These are phyloP conservation scores for Hypomyces rosellus DNA, from an alignment of 2,329 filamentous ascomycete genomes.

Conservation along the genomic window DNA sequence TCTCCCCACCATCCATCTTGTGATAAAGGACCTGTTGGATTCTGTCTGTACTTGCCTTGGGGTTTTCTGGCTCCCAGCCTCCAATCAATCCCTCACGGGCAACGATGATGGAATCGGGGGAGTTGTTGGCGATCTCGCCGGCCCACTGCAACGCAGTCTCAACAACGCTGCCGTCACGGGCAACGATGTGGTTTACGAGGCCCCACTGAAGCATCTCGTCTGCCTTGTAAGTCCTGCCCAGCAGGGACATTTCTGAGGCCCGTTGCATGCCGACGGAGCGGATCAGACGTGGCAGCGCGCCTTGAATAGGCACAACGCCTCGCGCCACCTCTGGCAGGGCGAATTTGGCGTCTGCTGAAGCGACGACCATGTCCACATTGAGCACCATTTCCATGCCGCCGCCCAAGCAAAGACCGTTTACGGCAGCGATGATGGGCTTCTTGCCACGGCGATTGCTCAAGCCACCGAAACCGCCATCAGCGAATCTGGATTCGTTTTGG, in stretches of 20 bases:
- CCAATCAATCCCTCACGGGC: constrained; percentile 63
- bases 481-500: constrained; percentile 17
- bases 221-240: constrained; percentile 54
- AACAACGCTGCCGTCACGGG: constrained; percentile 39
- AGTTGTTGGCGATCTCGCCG: constrained; percentile 54
- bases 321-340: constrained; percentile 64
- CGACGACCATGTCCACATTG: constrained; percentile 67
- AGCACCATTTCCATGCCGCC: constrained; percentile 72
- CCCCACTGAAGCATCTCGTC: constrained; percentile 59
- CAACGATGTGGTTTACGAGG: constrained; percentile 60
- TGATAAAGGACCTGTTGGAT: constrained; percentile 53
- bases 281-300: constrained; percentile 61
- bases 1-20: constrained; percentile 58
- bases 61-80: constrained; percentile 65
- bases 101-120: constrained; percentile 72
- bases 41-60: constrained; percentile 54
- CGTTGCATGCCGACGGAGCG: constrained; percentile 61
- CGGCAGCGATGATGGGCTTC: constrained; percentile 71
- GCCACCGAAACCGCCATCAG: constrained; percentile 54
- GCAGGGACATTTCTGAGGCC: constrained; percentile 65
- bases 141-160: constrained; percentile 57
- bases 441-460: constrained; percentile 59
- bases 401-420: constrained; percentile 69
- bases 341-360: constrained; percentile 52
- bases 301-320: constrained; percentile 65